Percentiles rank a stretch among this genome's conserved stretches.
phyloP scores from a whole-genome alignment of 371 early-diverging fungal species.

The Sporodiniella umbellata region DNA sequence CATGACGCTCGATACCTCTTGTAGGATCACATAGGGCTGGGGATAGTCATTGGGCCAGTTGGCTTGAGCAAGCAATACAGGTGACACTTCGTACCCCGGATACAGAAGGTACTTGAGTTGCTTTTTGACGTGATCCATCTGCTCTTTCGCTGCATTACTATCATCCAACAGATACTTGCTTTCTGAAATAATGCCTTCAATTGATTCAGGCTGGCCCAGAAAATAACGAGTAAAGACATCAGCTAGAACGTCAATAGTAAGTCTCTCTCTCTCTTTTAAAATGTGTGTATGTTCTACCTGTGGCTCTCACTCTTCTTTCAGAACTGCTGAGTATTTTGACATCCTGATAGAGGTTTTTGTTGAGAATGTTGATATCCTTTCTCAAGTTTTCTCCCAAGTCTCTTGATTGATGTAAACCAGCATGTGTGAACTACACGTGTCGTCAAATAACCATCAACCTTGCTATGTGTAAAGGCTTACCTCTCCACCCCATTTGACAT shows the following conservation, averaged over 20 bases:
- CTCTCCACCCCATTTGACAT: conserved; percentile 97
- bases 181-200: conserved; percentile 60
- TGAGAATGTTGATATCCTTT: conserved; percentile 88
- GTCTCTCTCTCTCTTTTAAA: too few relatives aligned
- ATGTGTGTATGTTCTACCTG: too few relatives aligned
- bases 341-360: conserved; percentile 79
- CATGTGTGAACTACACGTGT: conserved; percentile 96
- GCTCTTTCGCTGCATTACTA: conserved; percentile 91
- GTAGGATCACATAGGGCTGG: conserved; percentile 67
- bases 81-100: conserved; percentile 48
- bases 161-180: conserved; percentile 93
- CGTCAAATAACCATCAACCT: too few relatives aligned
- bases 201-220: conserved; percentile 55
- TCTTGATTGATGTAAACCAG: conserved; percentile 85
- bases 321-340: conserved; percentile 83
- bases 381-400: conserved; percentile 91
- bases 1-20: conserved; percentile 70
- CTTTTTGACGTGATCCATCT: conserved; percentile 83
- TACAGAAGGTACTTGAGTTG: conserved; percentile 59
- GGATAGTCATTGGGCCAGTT: conserved; percentile 55
- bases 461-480: too few relatives aligned
- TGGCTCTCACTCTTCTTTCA: conserved; percentile 88
- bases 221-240: conserved; percentile 79
- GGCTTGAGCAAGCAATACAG: conserved; percentile 26
- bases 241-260: too few relatives aligned